Base-by-base conservation (phyloP, 2,329 filamentous ascomycete species). In the Ambrosiella beaveri region DNA sequence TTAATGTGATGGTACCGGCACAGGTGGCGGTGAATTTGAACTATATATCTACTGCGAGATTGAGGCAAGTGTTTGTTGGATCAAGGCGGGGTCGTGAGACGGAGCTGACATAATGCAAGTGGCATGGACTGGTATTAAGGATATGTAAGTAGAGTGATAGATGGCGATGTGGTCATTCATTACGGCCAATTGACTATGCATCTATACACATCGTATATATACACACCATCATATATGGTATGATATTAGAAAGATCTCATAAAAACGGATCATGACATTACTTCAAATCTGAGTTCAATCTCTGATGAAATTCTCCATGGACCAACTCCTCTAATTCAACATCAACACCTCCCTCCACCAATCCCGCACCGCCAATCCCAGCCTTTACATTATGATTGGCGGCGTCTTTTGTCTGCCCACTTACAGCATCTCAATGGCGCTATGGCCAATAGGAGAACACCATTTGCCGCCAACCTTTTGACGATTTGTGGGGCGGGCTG, bases 31-130 rank as follows among this genome's bases (percentile, higher is more conserved):
- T 27, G 27, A 27, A 27, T 27, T 27, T 27, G 27, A 27, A 27
- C 27, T 27, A 27, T 27, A 27, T 27, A 27, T 27, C 27, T 27
- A 27, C 27, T 27, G 27, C 27, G 39, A 51, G 19, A 35, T 27
- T 5, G 5, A 9, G 13, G 12, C 13, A 49, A 49, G 17, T 12
- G 13, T 27, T 13, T 51, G 35, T 35, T 19, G 11, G 13, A 27
- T 27, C 27, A 27, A 40, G n/a, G 17, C 7, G 1, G n/a, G 6
- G 12, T 19, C 15, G 7, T 27, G n/a, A 15, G 19, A 40, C 37
- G 39, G 38, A 55, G 37, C 53, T 55, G 53, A 27, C 38, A 55
- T 55, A 39, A 55, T 55, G 39, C 38, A 45, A 38, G 36, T 15
- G 44, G n/a, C 9, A 15, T 55, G n/a, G 37, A 35, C 47, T 27